Percentiles rank a stretch among this genome's conserved stretches.
These are phyloP conservation scores for Globisporangium solare DNA, from an alignment of 352 stramenopile genomes.

Conservation along the genomic window DNA sequence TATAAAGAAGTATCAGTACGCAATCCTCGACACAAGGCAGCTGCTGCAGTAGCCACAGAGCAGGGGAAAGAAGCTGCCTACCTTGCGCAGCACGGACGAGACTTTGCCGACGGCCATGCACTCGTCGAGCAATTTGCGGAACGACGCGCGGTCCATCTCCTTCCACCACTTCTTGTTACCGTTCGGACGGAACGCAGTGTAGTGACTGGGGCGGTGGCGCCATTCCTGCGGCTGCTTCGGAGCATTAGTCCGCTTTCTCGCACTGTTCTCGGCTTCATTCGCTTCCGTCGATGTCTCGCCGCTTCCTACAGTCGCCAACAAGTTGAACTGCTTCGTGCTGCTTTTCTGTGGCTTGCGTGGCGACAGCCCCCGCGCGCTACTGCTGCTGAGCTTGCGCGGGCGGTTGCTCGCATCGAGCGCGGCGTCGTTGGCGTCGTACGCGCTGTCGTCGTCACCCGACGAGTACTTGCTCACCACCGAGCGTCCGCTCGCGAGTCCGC, in stretches of 20 bases:
- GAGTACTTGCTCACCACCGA: slow-evolving; percentile 1
- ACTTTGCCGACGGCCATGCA: slow-evolving; percentile 52
- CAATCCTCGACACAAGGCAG: not conserved
- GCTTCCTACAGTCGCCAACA: slow-evolving; percentile 7
- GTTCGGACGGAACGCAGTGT: slow-evolving; percentile 14
- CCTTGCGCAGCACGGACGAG: slow-evolving; percentile 49
- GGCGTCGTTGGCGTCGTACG: not conserved
- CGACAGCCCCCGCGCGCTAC: not conserved
- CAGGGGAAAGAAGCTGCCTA: not conserved
- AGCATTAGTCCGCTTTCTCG: no score
- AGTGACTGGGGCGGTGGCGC: slow-evolving; percentile 20
- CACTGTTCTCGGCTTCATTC: not conserved
- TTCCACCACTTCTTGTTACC: slow-evolving; percentile 39
- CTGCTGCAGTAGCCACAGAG: no score
- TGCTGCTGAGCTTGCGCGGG: not conserved
- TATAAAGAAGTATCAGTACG: slow-evolving; percentile 4
- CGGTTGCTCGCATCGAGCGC: not conserved
- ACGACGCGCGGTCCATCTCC: slow-evolving; percentile 55
- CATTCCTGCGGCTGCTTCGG: slow-evolving; percentile 6
- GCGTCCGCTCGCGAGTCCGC: not conserved
- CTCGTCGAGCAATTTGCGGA: slow-evolving; percentile 52
- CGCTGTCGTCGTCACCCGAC: not conserved
- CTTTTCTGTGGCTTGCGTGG: slow-evolving; percentile 2
- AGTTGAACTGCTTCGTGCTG: slow-evolving; percentile 19
- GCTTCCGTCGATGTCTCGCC: not conserved